Evolutionary conservation across 2,329 filamentous ascomycete species (phyloP).

Genomic region (Paracorniculantispora psalliotae): DNA sequence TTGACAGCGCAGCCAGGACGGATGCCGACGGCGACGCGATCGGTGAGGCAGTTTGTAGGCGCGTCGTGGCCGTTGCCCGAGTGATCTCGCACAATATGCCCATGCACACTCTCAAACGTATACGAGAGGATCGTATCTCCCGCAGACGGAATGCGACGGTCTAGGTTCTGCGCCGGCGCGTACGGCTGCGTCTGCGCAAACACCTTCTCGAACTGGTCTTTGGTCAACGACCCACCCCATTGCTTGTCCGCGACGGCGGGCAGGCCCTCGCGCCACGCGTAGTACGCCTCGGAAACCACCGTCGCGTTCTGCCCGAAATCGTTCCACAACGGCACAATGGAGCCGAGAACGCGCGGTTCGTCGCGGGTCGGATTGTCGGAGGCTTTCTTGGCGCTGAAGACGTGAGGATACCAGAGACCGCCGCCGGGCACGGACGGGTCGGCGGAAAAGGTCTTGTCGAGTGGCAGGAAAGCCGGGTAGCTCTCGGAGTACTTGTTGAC

Average conservation of each 20-base stretch:
- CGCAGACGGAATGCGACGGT: slow-evolving; percentile 15
- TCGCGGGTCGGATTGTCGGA: slow-evolving; percentile 17
- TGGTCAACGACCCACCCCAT: slow-evolving; percentile 20
- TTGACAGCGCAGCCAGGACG: slow-evolving; percentile 34
- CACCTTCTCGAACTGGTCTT: slow-evolving; percentile 8
- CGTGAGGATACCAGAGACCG: slow-evolving; percentile 18
- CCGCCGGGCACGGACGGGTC: slow-evolving; percentile 12
- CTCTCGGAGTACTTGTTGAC: slow-evolving; percentile 30
- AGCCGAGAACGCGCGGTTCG: slow-evolving; percentile 17
- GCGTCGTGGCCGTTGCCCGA: slow-evolving; percentile 22
- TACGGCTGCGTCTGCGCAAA: slow-evolving; percentile 15
- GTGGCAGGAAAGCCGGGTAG: slow-evolving; percentile 44
- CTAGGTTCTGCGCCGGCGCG: slow-evolving; percentile 20
- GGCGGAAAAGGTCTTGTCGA: slow-evolving; percentile 31
- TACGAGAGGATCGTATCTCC: slow-evolving; percentile 16
- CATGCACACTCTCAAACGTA: not conserved
- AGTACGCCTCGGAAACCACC: slow-evolving; percentile 21
- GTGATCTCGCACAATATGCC: not conserved
- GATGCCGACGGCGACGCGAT: slow-evolving; percentile 26
- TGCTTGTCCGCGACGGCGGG: slow-evolving; percentile 23
- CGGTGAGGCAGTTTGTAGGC: slow-evolving; percentile 30
- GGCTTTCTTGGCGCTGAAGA: slow-evolving; percentile 18
- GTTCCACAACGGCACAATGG: slow-evolving; percentile 22
- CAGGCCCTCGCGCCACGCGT: slow-evolving; percentile 20
- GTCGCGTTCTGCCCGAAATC: slow-evolving; percentile 21